Percentiles rank a stretch among this genome's conserved stretches.
Conservation (phyloP, 2,329 filamentous ascomycete genomes). For the Sporothrix brasiliensis region DNA sequence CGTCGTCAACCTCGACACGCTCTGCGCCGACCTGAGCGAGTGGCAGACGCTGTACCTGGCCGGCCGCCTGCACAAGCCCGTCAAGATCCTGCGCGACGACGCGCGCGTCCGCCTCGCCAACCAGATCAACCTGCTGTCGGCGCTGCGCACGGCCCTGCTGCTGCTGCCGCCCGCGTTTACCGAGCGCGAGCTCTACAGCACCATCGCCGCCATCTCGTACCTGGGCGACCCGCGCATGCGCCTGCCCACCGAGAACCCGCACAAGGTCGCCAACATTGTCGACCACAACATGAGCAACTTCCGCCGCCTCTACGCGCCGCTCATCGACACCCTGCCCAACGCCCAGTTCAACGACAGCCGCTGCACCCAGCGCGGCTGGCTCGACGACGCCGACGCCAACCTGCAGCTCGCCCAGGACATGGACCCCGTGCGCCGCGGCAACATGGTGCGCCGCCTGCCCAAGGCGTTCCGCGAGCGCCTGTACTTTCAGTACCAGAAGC, state of each 20-base stretch:
- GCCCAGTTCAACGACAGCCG: conserved; percentile 72
- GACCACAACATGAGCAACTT: conserved; percentile 89
- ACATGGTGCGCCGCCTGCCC: conserved; percentile 93
- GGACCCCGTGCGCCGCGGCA: conserved; percentile 85
- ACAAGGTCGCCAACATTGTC: conserved; percentile 94
- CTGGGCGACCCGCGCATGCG: conserved; percentile 96
- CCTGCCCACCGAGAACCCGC: conserved; percentile 84
- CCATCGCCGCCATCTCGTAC: conserved; percentile 91
- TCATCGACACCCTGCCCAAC: conserved; percentile 89
- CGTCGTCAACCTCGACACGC: conserved; percentile 88
- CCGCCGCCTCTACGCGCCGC: conserved; percentile 83
- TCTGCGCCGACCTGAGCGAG: conserved; percentile 80
- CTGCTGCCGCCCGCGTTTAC: conserved; percentile 83
- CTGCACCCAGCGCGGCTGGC: conserved; percentile 62
- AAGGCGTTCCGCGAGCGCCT: conserved; percentile 83
- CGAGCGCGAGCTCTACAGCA: conserved; percentile 84
- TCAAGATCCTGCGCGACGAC: conserved; percentile 95
- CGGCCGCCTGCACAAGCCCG: conserved; percentile 92
- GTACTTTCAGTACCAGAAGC: conserved; percentile 93
- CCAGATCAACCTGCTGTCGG: conserved; percentile 92
- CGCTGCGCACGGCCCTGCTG: conserved; percentile 84
- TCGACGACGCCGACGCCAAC: conserved; percentile 65
- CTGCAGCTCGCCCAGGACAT: conserved; percentile 82
- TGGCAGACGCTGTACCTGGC: conserved; percentile 98
- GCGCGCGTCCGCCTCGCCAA: conserved; percentile 90